These are phyloP conservation scores for Lactuca sativa DNA, from an alignment of 129 eudicot genomes.

Conservation along the genomic window DNA sequence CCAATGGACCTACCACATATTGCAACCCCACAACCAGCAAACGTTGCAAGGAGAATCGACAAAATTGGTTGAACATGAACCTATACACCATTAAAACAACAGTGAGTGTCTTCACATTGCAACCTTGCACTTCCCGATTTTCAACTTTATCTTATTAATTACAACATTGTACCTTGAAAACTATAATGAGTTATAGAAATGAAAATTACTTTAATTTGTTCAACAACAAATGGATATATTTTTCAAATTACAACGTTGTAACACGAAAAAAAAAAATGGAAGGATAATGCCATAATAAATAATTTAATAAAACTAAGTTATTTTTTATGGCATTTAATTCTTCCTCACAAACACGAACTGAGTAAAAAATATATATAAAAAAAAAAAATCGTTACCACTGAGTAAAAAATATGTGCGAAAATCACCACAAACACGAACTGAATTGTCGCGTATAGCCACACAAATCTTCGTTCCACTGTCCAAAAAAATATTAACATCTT, in stretches of 20 bases:
- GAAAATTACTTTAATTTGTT: no score
- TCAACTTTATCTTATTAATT: no score
- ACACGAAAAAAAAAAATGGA: background rate
- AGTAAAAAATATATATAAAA: slow-evolving; percentile 1
- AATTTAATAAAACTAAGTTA: no score
- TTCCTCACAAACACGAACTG: background rate
- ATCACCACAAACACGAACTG: slow-evolving; percentile 84
- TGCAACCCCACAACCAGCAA: slow-evolving; percentile 79
- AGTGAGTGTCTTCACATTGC: background rate
- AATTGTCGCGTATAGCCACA: slow-evolving; percentile 88
- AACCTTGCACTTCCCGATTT: no score
- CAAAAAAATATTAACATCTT: slow-evolving; percentile 1
- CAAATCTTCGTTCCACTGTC: slow-evolving; percentile 72
- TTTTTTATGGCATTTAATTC: no score
- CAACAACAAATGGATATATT: background rate
- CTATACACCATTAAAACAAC: slow-evolving; percentile 29
- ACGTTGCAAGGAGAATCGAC: slow-evolving; percentile 65
- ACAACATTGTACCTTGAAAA: no score
- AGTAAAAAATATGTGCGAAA: slow-evolving; percentile 76
- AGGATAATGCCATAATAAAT: no score
- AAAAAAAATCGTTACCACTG: slow-evolving; percentile 50
- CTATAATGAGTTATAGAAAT: no score
- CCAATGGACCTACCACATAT: slow-evolving; percentile 72
- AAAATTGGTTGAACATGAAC: slow-evolving; percentile 56
- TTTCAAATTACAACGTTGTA: no score